Conservation (phyloP, 768 basidiomycete genomes). For the Lanmaoa rubissima region DNA sequence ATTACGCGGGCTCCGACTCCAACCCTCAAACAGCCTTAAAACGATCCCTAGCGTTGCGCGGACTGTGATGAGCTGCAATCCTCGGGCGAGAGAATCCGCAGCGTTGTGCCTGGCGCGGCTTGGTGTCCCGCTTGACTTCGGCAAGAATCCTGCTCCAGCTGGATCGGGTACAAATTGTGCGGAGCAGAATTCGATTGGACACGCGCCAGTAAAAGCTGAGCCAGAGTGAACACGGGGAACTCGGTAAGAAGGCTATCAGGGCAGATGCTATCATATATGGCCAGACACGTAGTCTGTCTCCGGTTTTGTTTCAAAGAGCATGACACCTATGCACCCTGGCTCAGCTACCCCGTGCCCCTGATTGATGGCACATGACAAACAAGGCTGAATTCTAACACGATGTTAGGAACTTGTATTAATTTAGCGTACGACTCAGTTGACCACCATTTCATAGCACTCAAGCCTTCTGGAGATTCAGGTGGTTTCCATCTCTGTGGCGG, state of each 20-base stretch:
- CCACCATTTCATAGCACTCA: not conserved
- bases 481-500: not conserved
- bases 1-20: conserved; percentile 35
- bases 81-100: conserved; percentile 17
- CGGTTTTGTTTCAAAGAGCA: not conserved
- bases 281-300: not conserved
- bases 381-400: not conserved
- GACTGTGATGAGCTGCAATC: not conserved
- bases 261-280: not conserved
- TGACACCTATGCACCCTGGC: too few relatives aligned
- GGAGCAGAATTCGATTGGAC: not conserved
- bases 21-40: conserved; percentile 2
- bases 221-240: not conserved
- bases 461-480: not conserved
- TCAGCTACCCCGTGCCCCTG: not conserved
- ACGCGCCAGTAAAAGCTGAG: conserved; percentile 8
- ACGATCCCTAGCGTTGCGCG: not conserved
- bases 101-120: conserved; percentile 32
- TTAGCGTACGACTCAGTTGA: not conserved
- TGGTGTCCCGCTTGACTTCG: conserved; percentile 28
- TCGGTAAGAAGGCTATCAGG: not conserved
- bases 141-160: not conserved
- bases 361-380: not conserved
- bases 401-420: not conserved
- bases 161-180: not conserved